Percentiles rank a stretch among this genome's conserved stretches.
phyloP scores from a whole-genome alignment of 495 filamentous ascomycete genomes.

The Penicillium argentinense region DNA sequence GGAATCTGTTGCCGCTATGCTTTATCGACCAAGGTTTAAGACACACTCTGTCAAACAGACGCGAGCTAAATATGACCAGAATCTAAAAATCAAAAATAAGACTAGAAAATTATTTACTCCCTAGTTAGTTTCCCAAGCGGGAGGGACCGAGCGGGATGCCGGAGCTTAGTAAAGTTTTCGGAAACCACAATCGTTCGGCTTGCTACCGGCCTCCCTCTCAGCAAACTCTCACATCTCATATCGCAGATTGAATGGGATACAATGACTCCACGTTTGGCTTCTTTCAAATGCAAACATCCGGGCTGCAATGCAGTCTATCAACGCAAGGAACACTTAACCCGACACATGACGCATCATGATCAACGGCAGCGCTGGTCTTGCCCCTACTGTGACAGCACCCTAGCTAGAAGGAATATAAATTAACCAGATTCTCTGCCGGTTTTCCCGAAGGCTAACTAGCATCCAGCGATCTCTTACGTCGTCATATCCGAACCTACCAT shows the following conservation, averaged over 20 bases:
- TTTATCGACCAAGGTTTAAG: no score
- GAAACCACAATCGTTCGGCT: not conserved
- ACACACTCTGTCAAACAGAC: no score
- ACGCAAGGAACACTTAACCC: constrained; percentile 27
- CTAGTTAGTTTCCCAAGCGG: not conserved
- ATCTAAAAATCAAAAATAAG: not conserved
- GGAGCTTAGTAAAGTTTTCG: not conserved
- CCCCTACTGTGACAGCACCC: constrained; percentile 12
- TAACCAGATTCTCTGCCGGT: no score
- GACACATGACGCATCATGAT: constrained; percentile 16
- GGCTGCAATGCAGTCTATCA: constrained; percentile 16
- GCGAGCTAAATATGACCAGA: no score
- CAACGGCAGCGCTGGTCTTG: constrained; percentile 6
- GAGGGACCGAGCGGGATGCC: not conserved
- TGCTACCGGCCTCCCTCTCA: not conserved
- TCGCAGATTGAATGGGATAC: no score
- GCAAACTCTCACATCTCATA: not conserved
- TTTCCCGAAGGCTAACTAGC: not conserved
- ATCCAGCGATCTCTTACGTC: constrained; percentile 19
- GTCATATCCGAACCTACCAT: constrained; percentile 18
- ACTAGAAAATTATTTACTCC: not conserved
- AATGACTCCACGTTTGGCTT: not conserved
- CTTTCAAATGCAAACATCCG: constrained; percentile 12
- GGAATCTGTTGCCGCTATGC: not conserved
- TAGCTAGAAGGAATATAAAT: constrained; percentile 19